These are phyloP conservation scores for Hypoxylon trugodes DNA, from an alignment of 495 filamentous ascomycete genomes.

Conservation along the genomic window DNA sequence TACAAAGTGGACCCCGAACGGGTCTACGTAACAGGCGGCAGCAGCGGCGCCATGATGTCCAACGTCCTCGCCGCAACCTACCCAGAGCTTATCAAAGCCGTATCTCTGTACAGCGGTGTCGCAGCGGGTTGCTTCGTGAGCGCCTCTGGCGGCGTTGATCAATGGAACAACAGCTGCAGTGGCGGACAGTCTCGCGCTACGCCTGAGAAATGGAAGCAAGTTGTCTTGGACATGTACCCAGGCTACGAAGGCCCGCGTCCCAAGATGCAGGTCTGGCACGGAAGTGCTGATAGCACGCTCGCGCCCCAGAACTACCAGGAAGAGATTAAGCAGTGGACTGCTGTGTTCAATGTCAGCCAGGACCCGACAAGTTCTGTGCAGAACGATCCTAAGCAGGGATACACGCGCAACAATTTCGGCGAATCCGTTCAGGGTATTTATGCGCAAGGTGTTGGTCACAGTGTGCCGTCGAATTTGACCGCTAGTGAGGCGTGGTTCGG, in stretches of 20 bases:
- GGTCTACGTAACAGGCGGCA: conserved; percentile 52
- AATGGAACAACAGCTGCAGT: conserved; percentile 56
- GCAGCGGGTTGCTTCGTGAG: conserved; percentile 65
- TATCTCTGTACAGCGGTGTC: conserved; percentile 64
- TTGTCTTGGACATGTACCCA: conserved; percentile 57
- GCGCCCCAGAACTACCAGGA: conserved; percentile 58
- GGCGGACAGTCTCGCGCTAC: conserved; percentile 51
- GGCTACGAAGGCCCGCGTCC: conserved; percentile 57
- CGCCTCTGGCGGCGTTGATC: conserved; percentile 46
- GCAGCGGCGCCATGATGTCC: conserved; percentile 54
- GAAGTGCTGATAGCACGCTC: conserved; percentile 55
- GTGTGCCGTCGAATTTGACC: conserved; percentile 48
- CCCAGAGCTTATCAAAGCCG: conserved; percentile 64
- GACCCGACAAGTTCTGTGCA: conserved; percentile 42
- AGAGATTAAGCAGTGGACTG: conserved; percentile 62
- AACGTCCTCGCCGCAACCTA: conserved; percentile 68
- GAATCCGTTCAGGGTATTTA: conserved; percentile 51
- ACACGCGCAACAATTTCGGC: conserved; percentile 50
- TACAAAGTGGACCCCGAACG: conserved; percentile 45
- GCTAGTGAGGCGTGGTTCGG: conserved; percentile 52
- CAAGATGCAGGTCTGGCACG: conserved; percentile 66
- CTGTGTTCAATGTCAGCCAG: conserved; percentile 52
- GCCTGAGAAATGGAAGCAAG: conserved; percentile 54
- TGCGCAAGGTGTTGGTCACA: conserved; percentile 51
- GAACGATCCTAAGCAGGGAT: conserved; percentile 49